Base-by-base conservation (phyloP, 169 alveolate species). In the Eimeria necatrix region DNA sequence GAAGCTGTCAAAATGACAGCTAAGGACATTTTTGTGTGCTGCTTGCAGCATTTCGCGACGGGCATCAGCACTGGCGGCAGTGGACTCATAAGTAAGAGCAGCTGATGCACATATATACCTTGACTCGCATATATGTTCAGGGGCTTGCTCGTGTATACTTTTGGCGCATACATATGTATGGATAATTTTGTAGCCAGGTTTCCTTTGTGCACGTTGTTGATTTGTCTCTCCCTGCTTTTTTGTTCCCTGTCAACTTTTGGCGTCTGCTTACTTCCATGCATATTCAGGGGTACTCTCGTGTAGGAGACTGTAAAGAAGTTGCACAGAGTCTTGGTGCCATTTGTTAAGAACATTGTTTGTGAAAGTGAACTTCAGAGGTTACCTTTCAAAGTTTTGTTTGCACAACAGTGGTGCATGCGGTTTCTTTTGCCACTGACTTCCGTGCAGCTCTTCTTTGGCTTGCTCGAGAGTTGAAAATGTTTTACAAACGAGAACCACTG, bases 41-140 rank as follows among this genome's bases (percentile, higher is more conserved):
- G 16, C 32, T 0, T 52, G 89, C 89, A 80, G 89, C 89, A 80
- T 22, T 80, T 80, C 49, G 89, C 89, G 16, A 49, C 89, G 26
- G 89, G 71, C 49, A n/a, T 80, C 70, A 49, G 71, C 51, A 51
- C 71, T 3, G 24, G 89, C 89, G 89, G 70, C 71, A 80, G 89
- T 20, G 89, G 89, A 48, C 71, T 52, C 89, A 52, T 52, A 52
- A 48, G 89, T 80, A 80, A 51, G 89, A 5, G 71, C 80, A 9
- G 80, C 49, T 32, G 41, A 32, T 32, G 41, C 41, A 32, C 41
- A 68, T 14, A 16, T 68, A 52, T 41, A 51, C 49, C 71, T n/a
- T 12, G 9, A 48, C 60, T 26, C 70, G 6, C n/a, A 53, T 74
- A 46, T 73, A 26, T 73, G 53, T 10, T 7, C 8, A 73, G 22